These are phyloP conservation scores for Chalciporus sphaerocephalus DNA, from an alignment of 768 basidiomycete species.

Conservation along the genomic window DNA sequence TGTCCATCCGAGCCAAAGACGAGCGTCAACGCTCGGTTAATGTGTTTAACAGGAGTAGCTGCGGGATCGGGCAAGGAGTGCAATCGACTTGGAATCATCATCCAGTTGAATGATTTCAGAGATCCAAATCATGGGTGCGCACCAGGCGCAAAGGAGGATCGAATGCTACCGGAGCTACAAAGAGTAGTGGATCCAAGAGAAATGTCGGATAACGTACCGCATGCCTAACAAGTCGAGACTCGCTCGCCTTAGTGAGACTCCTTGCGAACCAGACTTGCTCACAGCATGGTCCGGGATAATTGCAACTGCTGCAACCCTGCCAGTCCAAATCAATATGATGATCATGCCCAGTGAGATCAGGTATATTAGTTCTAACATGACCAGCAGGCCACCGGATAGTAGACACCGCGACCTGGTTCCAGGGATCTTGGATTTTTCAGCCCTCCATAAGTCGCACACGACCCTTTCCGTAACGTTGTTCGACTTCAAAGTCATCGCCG, in stretches of 20 bases:
- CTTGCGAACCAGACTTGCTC: not conserved
- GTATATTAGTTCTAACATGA: too few relatives aligned
- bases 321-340: too few relatives aligned
- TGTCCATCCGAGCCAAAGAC: slow-evolving; percentile 27
- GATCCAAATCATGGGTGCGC: slow-evolving; percentile 23
- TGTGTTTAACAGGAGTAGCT: slow-evolving; percentile 10
- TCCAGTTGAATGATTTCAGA: slow-evolving; percentile 8
- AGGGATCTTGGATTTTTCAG: too few relatives aligned
- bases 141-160: slow-evolving; percentile 24
- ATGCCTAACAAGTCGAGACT: slow-evolving; percentile 1
- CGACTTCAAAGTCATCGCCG: too few relatives aligned
- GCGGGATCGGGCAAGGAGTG: slow-evolving; percentile 2
- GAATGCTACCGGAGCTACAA: slow-evolving; percentile 17
- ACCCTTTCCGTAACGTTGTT: too few relatives aligned
- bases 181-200: slow-evolving; percentile 1
- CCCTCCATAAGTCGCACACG: too few relatives aligned
- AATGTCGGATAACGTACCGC: slow-evolving; percentile 1
- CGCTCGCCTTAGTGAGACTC: not conserved
- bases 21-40: slow-evolving; percentile 21
- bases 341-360: too few relatives aligned
- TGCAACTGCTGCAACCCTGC: too few relatives aligned
- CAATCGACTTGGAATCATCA: slow-evolving; percentile 16
- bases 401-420: too few relatives aligned
- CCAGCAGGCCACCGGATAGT: too few relatives aligned
- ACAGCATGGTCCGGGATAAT: too few relatives aligned